Evolutionary conservation across 2,329 filamentous ascomycete genomes (phyloP), one percentile per base, ranked within the genome.

Genomic region (Paecilomyces dactylethromorphus): DNA sequence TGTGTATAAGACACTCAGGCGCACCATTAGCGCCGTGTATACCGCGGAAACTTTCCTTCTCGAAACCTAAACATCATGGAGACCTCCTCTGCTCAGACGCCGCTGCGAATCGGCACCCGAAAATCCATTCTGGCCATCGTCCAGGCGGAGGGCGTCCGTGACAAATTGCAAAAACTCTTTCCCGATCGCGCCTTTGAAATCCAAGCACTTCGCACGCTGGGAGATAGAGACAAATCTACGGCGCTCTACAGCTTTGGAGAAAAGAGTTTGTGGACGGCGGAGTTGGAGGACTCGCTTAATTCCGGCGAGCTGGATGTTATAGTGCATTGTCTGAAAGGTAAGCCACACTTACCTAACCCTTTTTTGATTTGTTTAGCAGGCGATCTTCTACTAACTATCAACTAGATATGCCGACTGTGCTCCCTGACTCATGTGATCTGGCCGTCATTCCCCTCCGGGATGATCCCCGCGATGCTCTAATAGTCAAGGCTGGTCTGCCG

Each of bases 211-310:
- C 87, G 86, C 63, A 64, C 63, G 0, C 83, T 90, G 18, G 92
- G 91, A 64, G 92, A 96, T 78, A 88, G 88, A 74, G 90, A 96
- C 79, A 91, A 94, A 77, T 82, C 84, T 57, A 94, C 90, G 24
- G 87, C 91, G 4, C 82, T 96, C 59, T 90, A 93, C 74, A 88
- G 89, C 68, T 87, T 96, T 72, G 89, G 87, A 63, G 90, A 90
- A 61, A 96, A 96, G 79, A 88, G 87, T 49, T 79, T 96, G 60
- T 97, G 92, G 92, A 96, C 92, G 6, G 85, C 89, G 63, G 92
- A 96, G 77, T 81, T 97, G 53, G 92, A 97, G 76, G 87, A 85
- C 8, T 81, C 85, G 69, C 81, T 96, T 45, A 76, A 84, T 53
- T 80, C 83, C 35, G 81, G 83, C 59, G 80, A 88, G 65, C 73